phyloP scores from a whole-genome alignment of 805 yeast species.

The Sugiyamaella smithiae region DNA sequence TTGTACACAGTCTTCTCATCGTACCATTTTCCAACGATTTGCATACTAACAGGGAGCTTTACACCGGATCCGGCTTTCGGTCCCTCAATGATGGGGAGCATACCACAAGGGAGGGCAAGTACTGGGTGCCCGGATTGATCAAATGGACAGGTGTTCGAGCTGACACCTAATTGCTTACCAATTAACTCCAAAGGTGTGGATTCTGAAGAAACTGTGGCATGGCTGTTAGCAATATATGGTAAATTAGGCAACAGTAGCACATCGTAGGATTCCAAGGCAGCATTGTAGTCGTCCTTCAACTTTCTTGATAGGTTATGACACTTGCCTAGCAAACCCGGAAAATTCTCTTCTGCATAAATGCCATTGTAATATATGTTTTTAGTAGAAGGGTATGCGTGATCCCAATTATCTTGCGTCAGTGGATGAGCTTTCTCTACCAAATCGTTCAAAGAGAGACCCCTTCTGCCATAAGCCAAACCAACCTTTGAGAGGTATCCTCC shows the following conservation, averaged over 20 bases:
- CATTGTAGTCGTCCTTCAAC: conserved; percentile 34
- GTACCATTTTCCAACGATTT: conserved; percentile 36
- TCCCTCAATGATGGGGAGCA: conserved; percentile 33
- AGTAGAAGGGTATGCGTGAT: conserved; percentile 7
- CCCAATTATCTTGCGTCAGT: conserved; percentile 9
- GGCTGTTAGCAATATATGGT: conserved; percentile 12
- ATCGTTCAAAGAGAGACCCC: conserved; percentile 1
- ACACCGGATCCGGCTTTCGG: conserved; percentile 22
- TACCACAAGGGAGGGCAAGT: conserved; percentile 36
- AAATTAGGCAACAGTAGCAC: conserved; percentile 34
- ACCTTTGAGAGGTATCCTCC: conserved; percentile 11
- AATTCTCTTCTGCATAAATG: conserved; percentile 32
- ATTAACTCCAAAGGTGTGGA: conserved; percentile 8
- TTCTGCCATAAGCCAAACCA: conserved; percentile 13
- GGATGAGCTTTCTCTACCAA: conserved; percentile 5
- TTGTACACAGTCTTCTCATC: conserved; percentile 35
- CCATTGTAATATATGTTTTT: conserved; percentile 28
- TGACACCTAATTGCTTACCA: conserved; percentile 30
- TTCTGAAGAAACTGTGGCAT: conserved; percentile 4
- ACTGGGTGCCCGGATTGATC: conserved; percentile 41
- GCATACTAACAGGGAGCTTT: conserved; percentile 39
- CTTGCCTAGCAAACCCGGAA: conserved; percentile 37
- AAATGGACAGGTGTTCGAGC: conserved; percentile 38
- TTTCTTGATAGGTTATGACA: conserved; percentile 35
- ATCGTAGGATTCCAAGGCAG: conserved; percentile 33